Evolutionary conservation across 1,139 yeast genomes (phyloP), one percentile per base, ranked within the genome.

Genomic region (Kluyveromyces sp.): DNA sequence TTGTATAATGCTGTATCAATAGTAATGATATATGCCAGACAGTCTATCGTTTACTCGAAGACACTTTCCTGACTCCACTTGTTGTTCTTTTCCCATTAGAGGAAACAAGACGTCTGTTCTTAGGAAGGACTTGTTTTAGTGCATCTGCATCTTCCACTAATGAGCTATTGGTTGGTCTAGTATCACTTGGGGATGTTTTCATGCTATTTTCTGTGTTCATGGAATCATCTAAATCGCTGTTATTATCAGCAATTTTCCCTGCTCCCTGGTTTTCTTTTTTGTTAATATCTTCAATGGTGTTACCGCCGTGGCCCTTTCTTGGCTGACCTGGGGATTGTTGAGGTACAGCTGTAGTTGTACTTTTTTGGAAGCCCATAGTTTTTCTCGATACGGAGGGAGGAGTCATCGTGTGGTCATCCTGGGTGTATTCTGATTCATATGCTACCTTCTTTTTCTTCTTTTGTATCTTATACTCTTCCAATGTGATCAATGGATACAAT

Each of bases 301-400:
- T 59, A 25, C 68, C 67, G 47, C 60, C 73, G 64, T 57, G 74
- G 41, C 75, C 75, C 60, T 92, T 92, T 62, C 98, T 77, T 33
- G 98, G 98, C 67, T 92, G 98, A 2, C 98, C 98, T 0, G 98
- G 97, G 2, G 96, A 87, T 43, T 88, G 88, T 53, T 78, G 78
- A 2, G 97, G 98, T 28, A 92, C 89, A 0, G 61, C 65, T 4
- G 85, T 83, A 25, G 53, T 51, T 43, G 57, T 58, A 60, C 94
- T 76, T 63, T 90, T 79, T 3, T 78, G 70, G 29, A 41, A 46
- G 10, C 47, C 47, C 5, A 39, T 43, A 27, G 45, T 38, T 53
- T 49, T 52, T 52, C 52, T 47, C 48, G 46, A 45, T 48, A 28
- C 43, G 41, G 54, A 56, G 7, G 60, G 60, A 29, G 66, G 66